phyloP scores from a whole-genome alignment of 768 basidiomycete species.

The Antrodiella citrinella region DNA sequence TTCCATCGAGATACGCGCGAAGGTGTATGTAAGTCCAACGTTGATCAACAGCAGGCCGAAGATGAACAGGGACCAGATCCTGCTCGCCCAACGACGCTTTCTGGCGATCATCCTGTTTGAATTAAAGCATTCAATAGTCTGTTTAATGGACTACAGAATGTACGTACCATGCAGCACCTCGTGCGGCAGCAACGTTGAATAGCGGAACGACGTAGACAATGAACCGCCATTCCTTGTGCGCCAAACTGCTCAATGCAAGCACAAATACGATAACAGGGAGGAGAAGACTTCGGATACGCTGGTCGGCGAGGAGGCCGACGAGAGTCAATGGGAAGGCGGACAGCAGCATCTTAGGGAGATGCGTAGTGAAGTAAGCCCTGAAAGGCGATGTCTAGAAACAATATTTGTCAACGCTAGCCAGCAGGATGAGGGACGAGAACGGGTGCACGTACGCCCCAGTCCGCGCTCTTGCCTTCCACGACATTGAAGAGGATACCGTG shows the following conservation, averaged over 20 bases:
- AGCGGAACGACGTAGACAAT: constrained; percentile 79
- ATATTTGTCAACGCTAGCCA: constrained; percentile 1
- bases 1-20: constrained; percentile 47
- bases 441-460: constrained; percentile 78
- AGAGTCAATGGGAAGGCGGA: constrained; percentile 52
- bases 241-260: constrained; percentile 60
- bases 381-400: constrained; percentile 55
- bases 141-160: too few relatives aligned
- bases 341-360: constrained; percentile 75
- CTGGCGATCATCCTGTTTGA: constrained; percentile 34
- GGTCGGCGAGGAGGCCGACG: constrained; percentile 42
- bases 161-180: constrained; percentile 57
- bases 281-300: constrained; percentile 41
- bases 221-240: constrained; percentile 98
- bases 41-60: constrained; percentile 48
- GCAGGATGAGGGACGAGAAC: background rate
- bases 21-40: constrained; percentile 39
- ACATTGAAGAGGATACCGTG: constrained; percentile 79
- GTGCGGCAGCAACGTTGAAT: constrained; percentile 73
- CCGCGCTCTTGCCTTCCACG: constrained; percentile 71
- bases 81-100: constrained; percentile 40
- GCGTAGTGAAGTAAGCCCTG: constrained; percentile 53
- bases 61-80: constrained; percentile 37
- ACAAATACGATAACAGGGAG: constrained; percentile 48
- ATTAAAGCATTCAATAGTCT: background rate